Base-by-base conservation (phyloP, 2,329 filamentous ascomycete genomes). In the Cyphellophora europaea region DNA sequence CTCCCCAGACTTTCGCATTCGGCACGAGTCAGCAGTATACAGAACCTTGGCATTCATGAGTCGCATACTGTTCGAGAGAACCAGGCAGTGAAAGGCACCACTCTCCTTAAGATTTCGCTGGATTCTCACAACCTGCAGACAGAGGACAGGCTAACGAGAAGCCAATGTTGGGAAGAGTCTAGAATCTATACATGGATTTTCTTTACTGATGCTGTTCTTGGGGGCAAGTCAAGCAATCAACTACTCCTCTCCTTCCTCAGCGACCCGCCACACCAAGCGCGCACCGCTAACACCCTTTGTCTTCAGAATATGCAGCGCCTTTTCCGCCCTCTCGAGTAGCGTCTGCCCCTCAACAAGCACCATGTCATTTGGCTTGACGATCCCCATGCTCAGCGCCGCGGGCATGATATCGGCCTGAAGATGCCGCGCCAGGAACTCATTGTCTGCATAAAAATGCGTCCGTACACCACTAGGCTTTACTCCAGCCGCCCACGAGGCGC, bases 321-420 rank as follows among this genome's bases (percentile, higher is more conserved):
- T 55, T 41, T 67, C 56, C 27, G 58, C 59, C 30, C 60, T 50
- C 36, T 62, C 59, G 11, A 66, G 45, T 42, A 66, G 25, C 3
- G 58, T 63, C 27, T 50, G 40, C 1, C 59, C 65, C 34, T 67
- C 63, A 4, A 67, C 53, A 19, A 65, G 50, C 10, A 48, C 50
- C 37, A 59, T 50, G 21, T 47, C 52, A 45, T 67, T 65, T 8
- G 64, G 62, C 44, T 55, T 55, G 3, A 68, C 54, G 5, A 58
- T 48, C 0, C 59, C 53, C 10, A 57, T 37, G 5, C 49, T 54
- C 19, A 70, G 44, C 42, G 76, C 44, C 1, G 59, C 47, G 2
- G 69, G 69, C 48, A 78, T 64, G 33, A 77, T 72, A 11, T 72
- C 67, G 1, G 66, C 53, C 45, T 74, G 69, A 21, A 75, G 52